Base-by-base conservation (phyloP, 2,329 filamentous ascomycete species). In the Fusarium tjaetaba region DNA sequence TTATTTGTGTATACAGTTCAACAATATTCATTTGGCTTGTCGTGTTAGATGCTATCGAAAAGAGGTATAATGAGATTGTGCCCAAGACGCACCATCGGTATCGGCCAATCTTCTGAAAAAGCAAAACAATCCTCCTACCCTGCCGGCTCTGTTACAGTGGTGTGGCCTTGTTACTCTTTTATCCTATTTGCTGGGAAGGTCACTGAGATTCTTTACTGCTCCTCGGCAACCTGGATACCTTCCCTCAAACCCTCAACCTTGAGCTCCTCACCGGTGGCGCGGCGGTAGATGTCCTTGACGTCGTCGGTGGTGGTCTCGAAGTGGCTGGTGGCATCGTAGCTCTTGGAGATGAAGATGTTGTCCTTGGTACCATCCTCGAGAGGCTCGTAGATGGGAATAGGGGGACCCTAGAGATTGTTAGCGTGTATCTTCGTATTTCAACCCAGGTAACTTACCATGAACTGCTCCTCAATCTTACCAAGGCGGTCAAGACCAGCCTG, bases 341-440 rank as follows among this genome's bases (percentile, higher is more conserved):
- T 97, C 91, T 97, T 98, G 80, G 95, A 97, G 82, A 99, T 95
- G 87, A 95, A 99, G 83, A 99, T 92, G 84, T 95, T 95, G 87
- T 98, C 95, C 77, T 91, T 93, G 77, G 86, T 88, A 73, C 96
- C 96, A 80, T 92, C 90, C 80, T 94, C 93, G 55, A 96, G 83
- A 28, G 96, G 97, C 85, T 97, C 95, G 84, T 98, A 98, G 70
- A 99, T 89, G 60, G 96, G 95, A 76, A 98, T 97, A 24, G 96
- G 94, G 36, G 94, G 86, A 32, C 94, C 89, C 89, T 91, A 55
- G 34, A 34, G 24, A 11, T 30, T 61, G 39, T 65, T 24, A 70
- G 60, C 36, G 58, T 42, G 56, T 32, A 20, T 49, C 2, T 30
- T 32, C 13, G 9, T 14, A 22, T 26, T 30, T 26, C 11, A 39